These are phyloP conservation scores for Meripilus lineatus DNA, from an alignment of 1,284 basidiomycete genomes.

Conservation along the genomic window DNA sequence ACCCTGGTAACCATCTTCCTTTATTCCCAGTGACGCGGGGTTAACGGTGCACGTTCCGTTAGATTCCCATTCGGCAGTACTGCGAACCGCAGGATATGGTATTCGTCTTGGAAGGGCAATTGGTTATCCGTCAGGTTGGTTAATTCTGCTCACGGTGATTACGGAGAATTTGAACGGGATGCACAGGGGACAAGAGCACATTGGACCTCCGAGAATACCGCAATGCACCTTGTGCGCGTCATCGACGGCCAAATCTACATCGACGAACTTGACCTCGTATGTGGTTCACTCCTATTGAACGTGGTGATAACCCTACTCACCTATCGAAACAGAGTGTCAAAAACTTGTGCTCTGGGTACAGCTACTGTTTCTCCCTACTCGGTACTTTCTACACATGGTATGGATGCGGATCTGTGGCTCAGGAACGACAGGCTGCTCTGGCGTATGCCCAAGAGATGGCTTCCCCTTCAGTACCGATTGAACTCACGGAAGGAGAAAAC, in stretches of 20 bases:
- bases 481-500: constrained; percentile 58
- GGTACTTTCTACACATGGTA: constrained; percentile 75
- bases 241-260: constrained; percentile 48
- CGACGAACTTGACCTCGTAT: constrained; percentile 70
- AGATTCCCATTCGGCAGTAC: constrained; percentile 53
- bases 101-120: constrained; percentile 55
- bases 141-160: constrained; percentile 1
- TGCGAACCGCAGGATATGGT: constrained; percentile 61
- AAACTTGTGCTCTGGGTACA: constrained; percentile 76
- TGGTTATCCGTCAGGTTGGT: constrained; percentile 63
- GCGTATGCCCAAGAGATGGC: constrained; percentile 52
- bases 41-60: constrained; percentile 5
- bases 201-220: constrained; percentile 74
- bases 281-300: constrained; percentile 17
- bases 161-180: constrained; percentile 4
- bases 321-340: constrained; percentile 41
- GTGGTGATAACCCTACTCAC: neutral
- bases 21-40: neutral
- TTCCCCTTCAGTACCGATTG: constrained; percentile 37
- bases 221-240: constrained; percentile 69
- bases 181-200: constrained; percentile 60
- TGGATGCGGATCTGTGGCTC: constrained; percentile 56
- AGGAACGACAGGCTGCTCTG: constrained; percentile 56
- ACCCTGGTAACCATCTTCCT: constrained; percentile 41
- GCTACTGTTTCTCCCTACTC: constrained; percentile 67